Evolutionary conservation across 768 basidiomycete genomes (phyloP).

Genomic region (Mycena latifolia): DNA sequence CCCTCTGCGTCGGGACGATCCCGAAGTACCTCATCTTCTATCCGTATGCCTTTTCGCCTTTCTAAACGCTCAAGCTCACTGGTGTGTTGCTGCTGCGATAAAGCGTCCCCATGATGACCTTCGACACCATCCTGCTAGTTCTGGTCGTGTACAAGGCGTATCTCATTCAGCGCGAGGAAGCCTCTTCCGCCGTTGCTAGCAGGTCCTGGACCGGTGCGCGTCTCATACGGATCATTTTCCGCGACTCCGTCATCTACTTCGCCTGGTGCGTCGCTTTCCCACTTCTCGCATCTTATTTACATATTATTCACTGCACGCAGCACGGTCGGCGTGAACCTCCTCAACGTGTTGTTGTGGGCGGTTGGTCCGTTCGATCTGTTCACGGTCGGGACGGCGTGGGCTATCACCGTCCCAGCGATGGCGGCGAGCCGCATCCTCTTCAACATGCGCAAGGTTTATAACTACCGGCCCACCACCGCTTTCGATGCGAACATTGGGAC

Average conservation of each 20-base stretch:
- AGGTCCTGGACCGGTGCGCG: conserved; percentile 8
- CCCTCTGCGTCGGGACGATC: conserved; percentile 13
- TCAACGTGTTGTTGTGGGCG: conserved; percentile 14
- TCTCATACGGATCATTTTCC: conserved; percentile 18
- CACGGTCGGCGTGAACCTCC: conserved; percentile 19
- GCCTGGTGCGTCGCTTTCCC: conserved; percentile 13
- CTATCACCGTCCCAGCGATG: conserved; percentile 19
- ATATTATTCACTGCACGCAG: background rate
- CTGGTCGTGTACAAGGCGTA: conserved; percentile 20
- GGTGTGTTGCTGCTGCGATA: background rate
- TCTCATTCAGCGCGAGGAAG: conserved; percentile 10
- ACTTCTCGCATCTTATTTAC: too few relatives aligned
- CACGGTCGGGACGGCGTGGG: conserved; percentile 20
- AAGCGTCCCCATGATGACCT: conserved; percentile 22
- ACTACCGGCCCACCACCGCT: background rate
- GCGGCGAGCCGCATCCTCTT: conserved; percentile 18
- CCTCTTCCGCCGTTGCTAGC: too few relatives aligned
- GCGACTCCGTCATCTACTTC: conserved; percentile 26
- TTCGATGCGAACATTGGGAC: background rate
- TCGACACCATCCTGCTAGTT: conserved; percentile 16
- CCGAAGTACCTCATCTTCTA: conserved; percentile 13
- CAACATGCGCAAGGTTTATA: conserved; percentile 14
- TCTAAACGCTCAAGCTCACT: background rate
- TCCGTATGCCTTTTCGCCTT: background rate
- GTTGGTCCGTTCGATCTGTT: conserved; percentile 17